Percentiles rank a stretch among this genome's conserved stretches.
These are phyloP conservation scores for Cordyceps cicadae DNA, from an alignment of 2,329 filamentous ascomycete genomes.

Conservation along the genomic window DNA sequence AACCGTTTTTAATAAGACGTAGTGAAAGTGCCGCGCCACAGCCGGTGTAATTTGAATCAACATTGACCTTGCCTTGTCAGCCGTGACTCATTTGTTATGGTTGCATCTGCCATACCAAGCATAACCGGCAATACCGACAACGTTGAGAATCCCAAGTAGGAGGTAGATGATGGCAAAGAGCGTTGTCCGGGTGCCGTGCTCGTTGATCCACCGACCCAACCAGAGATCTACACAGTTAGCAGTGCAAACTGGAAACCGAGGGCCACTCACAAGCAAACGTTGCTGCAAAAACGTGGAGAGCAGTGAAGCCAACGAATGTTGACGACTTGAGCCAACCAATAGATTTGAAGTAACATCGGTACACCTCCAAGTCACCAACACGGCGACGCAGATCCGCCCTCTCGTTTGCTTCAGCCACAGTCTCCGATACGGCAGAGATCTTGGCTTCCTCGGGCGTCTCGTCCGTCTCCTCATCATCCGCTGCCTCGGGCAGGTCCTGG, in stretches of 20 bases:
- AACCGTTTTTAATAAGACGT: conserved; percentile 21
- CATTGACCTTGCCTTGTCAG: neutral
- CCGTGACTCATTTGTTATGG: neutral
- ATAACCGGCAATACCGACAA: conserved; percentile 14
- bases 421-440: neutral
- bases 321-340: conserved; percentile 11
- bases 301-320: conserved; percentile 5
- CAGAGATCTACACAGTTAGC: conserved; percentile 15
- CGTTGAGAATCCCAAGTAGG: conserved; percentile 14
- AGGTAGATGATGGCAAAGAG: conserved; percentile 16
- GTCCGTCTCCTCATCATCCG: neutral
- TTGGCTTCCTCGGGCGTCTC: neutral
- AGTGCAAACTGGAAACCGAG: neutral
- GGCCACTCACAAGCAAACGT: conserved; percentile 16
- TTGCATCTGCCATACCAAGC: neutral
- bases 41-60: conserved; percentile 18
- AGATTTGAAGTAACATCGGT: conserved; percentile 16
- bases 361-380: conserved; percentile 15
- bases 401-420: neutral
- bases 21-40: conserved; percentile 18
- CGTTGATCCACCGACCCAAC: conserved; percentile 20
- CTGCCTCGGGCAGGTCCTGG: neutral
- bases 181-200: conserved; percentile 15
- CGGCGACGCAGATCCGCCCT: conserved; percentile 5
- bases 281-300: conserved; percentile 16